Percentiles rank a stretch among this genome's conserved stretches.
phyloP scores from a whole-genome alignment of 2,329 filamentous ascomycete species.

The Neoarthrinium moseri region DNA sequence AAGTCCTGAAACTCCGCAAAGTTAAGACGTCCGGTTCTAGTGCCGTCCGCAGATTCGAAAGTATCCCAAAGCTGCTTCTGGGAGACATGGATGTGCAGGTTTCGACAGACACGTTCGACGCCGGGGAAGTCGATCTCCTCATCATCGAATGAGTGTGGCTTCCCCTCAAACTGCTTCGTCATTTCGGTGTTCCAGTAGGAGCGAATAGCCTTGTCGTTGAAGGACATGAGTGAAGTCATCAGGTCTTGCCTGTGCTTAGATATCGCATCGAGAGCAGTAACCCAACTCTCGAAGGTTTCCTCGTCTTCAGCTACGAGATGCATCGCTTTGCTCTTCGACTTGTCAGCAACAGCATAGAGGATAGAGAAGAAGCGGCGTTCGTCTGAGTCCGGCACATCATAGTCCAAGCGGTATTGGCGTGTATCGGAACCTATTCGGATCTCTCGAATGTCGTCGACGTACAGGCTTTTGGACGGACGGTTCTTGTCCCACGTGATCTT shows the following conservation, averaged over 20 bases:
- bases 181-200: constrained; percentile 88
- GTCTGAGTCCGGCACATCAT: constrained; percentile 64
- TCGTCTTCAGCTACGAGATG: constrained; percentile 80
- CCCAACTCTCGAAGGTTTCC: constrained; percentile 76
- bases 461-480: constrained; percentile 79
- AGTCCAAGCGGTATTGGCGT: constrained; percentile 85
- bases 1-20: constrained; percentile 83
- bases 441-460: constrained; percentile 93
- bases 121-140: constrained; percentile 75
- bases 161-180: constrained; percentile 61
- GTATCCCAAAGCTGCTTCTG: constrained; percentile 69
- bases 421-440: constrained; percentile 82
- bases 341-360: constrained; percentile 77
- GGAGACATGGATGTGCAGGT: constrained; percentile 88
- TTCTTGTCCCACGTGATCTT: constrained; percentile 86
- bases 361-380: constrained; percentile 85
- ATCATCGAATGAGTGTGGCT: constrained; percentile 50
- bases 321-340: constrained; percentile 80
- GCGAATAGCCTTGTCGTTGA: constrained; percentile 77
- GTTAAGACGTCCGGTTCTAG: constrained; percentile 64
- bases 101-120: constrained; percentile 81
- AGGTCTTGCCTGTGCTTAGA: constrained; percentile 83
- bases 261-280: constrained; percentile 77
- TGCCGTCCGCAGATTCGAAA: constrained; percentile 72
- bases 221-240: constrained; percentile 86